Conservation (phyloP, 202 grass and related monocot species). For the Panicum hallii region DNA sequence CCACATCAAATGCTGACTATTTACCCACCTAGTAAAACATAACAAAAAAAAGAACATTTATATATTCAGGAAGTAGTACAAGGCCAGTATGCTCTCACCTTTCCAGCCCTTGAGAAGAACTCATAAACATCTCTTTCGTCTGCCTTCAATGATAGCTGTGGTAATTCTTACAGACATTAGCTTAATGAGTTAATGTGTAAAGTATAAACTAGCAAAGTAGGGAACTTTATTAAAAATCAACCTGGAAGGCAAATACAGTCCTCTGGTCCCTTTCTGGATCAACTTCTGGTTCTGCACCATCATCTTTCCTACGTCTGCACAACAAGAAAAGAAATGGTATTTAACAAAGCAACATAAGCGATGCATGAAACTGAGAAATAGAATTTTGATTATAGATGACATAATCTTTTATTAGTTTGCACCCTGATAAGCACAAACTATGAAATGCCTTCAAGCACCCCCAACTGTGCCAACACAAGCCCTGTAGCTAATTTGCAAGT, state of each 20-base stretch:
- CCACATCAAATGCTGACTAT: not conserved
- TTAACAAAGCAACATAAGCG: slow-evolving; percentile 24
- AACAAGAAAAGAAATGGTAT: slow-evolving; percentile 31
- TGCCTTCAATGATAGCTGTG: slow-evolving; percentile 92
- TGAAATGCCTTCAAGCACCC: slow-evolving; percentile 27
- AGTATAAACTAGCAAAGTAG: slow-evolving; percentile 13
- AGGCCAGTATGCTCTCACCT: slow-evolving; percentile 54
- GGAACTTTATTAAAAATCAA: slow-evolving; percentile 41
- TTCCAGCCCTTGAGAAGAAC: slow-evolving; percentile 99
- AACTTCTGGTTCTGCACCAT: slow-evolving; percentile 74
- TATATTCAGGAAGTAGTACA: slow-evolving; percentile 16
- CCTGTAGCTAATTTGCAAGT: slow-evolving; percentile 34
- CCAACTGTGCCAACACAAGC: not conserved
- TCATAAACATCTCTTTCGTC: slow-evolving; percentile 98
- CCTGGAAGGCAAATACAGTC: slow-evolving; percentile 99
- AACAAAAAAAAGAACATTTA: not conserved
- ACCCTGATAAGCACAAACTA: slow-evolving; percentile 23
- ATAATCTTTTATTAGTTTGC: not conserved
- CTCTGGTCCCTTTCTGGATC: slow-evolving; percentile 99
- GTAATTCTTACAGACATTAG: slow-evolving; percentile 46
- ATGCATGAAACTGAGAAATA: slow-evolving; percentile 26
- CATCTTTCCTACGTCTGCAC: slow-evolving; percentile 88
- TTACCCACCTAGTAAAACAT: slow-evolving; percentile 8
- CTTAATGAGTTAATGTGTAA: slow-evolving; percentile 21
- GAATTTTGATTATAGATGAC: not conserved